These are phyloP conservation scores for Mycena latifolia DNA, from an alignment of 768 basidiomycete species.

Conservation along the genomic window DNA sequence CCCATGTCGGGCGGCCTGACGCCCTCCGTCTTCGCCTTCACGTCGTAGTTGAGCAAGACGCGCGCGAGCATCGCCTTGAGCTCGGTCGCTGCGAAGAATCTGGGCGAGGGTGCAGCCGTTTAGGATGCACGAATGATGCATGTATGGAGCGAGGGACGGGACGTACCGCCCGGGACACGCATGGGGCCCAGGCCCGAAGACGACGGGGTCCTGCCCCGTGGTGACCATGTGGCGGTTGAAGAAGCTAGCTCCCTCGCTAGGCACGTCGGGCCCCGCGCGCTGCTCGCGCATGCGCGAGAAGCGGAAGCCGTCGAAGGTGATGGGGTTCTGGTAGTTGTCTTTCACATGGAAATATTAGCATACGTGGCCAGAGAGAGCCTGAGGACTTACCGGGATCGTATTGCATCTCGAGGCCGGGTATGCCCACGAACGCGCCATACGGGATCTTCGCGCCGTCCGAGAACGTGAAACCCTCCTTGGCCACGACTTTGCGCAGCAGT, in stretches of 20 bases:
- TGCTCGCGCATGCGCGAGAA: neutral
- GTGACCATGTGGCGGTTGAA: slow-evolving; percentile 1
- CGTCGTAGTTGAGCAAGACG: neutral
- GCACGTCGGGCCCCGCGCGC: neutral
- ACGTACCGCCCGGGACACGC: slow-evolving; percentile 1
- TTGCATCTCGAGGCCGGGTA: neutral
- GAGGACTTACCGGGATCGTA: neutral
- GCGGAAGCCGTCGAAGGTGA: neutral
- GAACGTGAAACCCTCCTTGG: slow-evolving; percentile 46
- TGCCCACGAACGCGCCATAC: slow-evolving; percentile 37
- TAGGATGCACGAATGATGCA: too few species aligned
- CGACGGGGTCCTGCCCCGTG: neutral
- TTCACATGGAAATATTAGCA: neutral
- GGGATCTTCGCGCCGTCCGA: slow-evolving; percentile 51
- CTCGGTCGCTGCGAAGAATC: neutral
- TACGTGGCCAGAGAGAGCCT: neutral
- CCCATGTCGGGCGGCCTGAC: neutral
- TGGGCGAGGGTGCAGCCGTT: neutral
- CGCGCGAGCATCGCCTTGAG: neutral
- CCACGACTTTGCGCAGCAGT: slow-evolving; percentile 44
- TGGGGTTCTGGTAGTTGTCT: neutral
- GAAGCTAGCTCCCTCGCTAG: neutral
- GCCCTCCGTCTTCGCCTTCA: neutral
- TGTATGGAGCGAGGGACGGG: too few species aligned
- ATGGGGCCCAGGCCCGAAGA: slow-evolving; percentile 6